Conservation (phyloP, 345 rosid genomes). For the Linum trigynum region DNA sequence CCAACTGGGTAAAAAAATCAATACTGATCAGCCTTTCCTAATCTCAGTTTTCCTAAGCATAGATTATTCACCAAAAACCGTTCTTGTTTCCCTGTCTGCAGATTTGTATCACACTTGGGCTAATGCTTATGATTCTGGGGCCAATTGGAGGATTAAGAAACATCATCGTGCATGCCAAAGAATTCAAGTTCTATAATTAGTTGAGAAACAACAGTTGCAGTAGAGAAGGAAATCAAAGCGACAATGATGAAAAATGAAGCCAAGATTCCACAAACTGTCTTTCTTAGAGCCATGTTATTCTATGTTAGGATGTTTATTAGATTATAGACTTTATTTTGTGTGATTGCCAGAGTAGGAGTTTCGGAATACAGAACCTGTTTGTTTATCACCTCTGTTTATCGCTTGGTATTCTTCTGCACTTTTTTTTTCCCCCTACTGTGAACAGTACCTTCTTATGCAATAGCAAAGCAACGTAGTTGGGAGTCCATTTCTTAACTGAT, state of each 20-base stretch:
- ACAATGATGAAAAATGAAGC: neutral
- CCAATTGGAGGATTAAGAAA: slow-evolving; percentile 41
- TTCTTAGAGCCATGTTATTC: neutral
- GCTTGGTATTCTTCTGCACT: no score
- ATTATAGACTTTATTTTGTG: no score
- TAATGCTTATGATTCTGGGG: slow-evolving; percentile 32
- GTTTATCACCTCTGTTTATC: no score
- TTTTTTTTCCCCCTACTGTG: no score
- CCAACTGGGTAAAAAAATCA: slow-evolving; percentile 47
- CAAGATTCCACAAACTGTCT: no score
- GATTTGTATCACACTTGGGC: slow-evolving; percentile 38
- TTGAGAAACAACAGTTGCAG: neutral
- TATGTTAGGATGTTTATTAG: neutral
- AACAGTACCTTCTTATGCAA: no score
- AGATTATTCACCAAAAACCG: neutral
- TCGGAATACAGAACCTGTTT: no score
- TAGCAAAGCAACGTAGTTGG: no score
- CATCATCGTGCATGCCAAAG: slow-evolving; percentile 33
- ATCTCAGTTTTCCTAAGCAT: neutral
- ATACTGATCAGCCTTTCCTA: neutral
- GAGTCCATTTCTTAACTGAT: no score
- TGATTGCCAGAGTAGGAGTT: no score
- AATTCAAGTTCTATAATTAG: slow-evolving; percentile 28
- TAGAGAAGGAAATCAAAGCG: neutral
- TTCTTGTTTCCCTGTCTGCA: slow-evolving; percentile 3